A percentile compares a stretch with the other conserved stretches of the same genome.
Evolutionary conservation across 2,329 filamentous ascomycete genomes (phyloP).

Genomic region (Aspergillus fischeri): DNA sequence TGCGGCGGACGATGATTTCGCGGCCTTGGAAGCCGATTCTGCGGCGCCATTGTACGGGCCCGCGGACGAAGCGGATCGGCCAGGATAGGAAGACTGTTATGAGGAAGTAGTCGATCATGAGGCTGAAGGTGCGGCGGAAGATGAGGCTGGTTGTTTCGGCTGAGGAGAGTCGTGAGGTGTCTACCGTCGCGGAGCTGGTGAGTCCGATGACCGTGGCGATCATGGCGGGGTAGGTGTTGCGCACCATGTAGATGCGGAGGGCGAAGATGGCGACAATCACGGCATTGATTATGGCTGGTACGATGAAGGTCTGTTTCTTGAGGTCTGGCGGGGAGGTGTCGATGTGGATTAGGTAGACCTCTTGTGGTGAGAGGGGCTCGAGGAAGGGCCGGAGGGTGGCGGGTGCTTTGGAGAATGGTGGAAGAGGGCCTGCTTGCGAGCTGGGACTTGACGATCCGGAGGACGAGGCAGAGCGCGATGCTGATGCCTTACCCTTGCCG

Average conservation of each 20-base stretch:
- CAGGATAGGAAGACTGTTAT: slow-evolving; percentile 67
- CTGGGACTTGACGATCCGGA: slow-evolving; percentile 32
- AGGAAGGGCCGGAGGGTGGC: slow-evolving; percentile 63
- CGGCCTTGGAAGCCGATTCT: slow-evolving; percentile 69
- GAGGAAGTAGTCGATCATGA: slow-evolving; percentile 71
- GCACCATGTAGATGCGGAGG: slow-evolving; percentile 64
- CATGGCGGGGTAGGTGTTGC: slow-evolving; percentile 69
- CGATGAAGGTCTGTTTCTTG: slow-evolving; percentile 78
- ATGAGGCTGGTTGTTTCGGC: slow-evolving; percentile 55
- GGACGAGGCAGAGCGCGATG: slow-evolving; percentile 18
- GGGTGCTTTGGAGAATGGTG: slow-evolving; percentile 66
- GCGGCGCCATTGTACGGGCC: slow-evolving; percentile 70
- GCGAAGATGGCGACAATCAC: slow-evolving; percentile 60
- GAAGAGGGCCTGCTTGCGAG: slow-evolving; percentile 42
- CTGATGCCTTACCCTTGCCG: slow-evolving; percentile 26
- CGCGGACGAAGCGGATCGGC: slow-evolving; percentile 66
- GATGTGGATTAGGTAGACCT: slow-evolving; percentile 82
- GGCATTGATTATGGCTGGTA: slow-evolving; percentile 74
- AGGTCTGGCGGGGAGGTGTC: slow-evolving; percentile 65
- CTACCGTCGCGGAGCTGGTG: slow-evolving; percentile 62
- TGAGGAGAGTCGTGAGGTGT: slow-evolving; percentile 55
- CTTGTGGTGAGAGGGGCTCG: slow-evolving; percentile 59
- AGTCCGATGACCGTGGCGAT: slow-evolving; percentile 62
- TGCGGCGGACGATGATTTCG: slow-evolving; percentile 78
- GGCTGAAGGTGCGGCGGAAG: slow-evolving; percentile 56